Percentiles rank a stretch among this genome's conserved stretches.
Evolutionary conservation across 805 yeast genomes (phyloP).

Genomic region (Hanseniaspora pseudoguilliermondii): DNA sequence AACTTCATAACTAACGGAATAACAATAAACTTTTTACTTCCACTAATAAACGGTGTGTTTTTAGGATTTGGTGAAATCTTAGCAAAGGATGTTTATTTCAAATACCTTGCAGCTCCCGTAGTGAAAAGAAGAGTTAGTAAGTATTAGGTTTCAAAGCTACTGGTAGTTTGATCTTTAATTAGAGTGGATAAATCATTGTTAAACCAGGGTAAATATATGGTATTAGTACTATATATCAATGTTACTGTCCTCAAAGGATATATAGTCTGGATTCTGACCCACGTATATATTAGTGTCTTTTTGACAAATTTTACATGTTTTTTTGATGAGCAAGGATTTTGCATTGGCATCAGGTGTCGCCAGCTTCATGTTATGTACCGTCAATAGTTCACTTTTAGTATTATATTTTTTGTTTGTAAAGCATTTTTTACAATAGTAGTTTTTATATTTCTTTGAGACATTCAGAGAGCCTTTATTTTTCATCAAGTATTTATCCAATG

Average conservation of each 20-base stretch:
- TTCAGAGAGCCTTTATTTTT: slow-evolving; percentile 3
- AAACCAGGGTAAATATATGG: not conserved
- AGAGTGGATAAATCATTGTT: not conserved
- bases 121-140: slow-evolving; percentile 10
- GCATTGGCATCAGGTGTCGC: not conserved
- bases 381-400: not conserved
- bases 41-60: slow-evolving; percentile 9
- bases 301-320: slow-evolving; percentile 1
- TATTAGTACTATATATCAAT: not conserved
- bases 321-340: slow-evolving; percentile 4
- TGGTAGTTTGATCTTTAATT: not conserved
- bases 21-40: slow-evolving; percentile 6
- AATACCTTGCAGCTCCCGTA: slow-evolving; percentile 1
- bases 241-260: slow-evolving; percentile 8
- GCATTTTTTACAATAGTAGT: slow-evolving; percentile 8
- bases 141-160: not conserved
- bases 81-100: slow-evolving; percentile 4
- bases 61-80: slow-evolving; percentile 11
- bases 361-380: not conserved
- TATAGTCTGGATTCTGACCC: slow-evolving; percentile 8
- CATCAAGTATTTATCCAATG: not conserved
- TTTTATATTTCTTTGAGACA: slow-evolving; percentile 1
- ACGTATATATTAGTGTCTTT: not conserved
- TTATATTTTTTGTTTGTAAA: slow-evolving; percentile 6
- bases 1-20: slow-evolving; percentile 1